Evolutionary conservation across 148 eudicot genomes (phyloP).

Genomic region (Bassia scoparia): DNA sequence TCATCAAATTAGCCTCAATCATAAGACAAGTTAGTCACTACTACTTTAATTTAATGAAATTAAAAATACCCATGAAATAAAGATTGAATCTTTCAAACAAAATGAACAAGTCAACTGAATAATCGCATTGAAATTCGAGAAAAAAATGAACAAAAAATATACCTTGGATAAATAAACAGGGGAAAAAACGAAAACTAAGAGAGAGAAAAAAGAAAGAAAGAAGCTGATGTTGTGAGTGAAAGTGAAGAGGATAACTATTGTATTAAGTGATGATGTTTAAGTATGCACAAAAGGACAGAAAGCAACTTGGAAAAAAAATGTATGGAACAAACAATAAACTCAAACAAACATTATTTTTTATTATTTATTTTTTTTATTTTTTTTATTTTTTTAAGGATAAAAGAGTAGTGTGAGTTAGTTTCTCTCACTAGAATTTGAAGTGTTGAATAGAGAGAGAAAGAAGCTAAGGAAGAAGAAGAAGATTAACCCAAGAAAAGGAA

Average conservation of each 20-base stretch:
- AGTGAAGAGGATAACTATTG: not conserved
- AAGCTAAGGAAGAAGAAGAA: not conserved
- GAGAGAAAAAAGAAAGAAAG: not conserved
- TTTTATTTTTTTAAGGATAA: too few species aligned
- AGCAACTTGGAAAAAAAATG: conserved; percentile 4
- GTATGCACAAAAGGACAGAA: not conserved
- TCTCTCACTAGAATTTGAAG: too few species aligned
- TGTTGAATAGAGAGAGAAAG: too few species aligned
- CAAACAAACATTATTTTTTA: not conserved
- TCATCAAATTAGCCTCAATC: too few species aligned
- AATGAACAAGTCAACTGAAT: not conserved
- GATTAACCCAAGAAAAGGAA: not conserved
- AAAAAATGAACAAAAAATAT: not conserved
- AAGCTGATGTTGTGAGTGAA: not conserved
- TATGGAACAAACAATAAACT: not conserved
- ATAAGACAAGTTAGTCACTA: too few species aligned
- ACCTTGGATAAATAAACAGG: not conserved
- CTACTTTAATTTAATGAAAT: too few species aligned
- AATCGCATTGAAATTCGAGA: not conserved
- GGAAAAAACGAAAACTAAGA: not conserved
- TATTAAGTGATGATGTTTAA: not conserved
- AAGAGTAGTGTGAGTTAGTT: too few species aligned
- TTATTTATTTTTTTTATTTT: too few species aligned
- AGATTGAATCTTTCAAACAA: not conserved
- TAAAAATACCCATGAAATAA: not conserved